Conservation (phyloP, 2,329 filamentous ascomycete species). For the Trichoderma koningiopsis region DNA sequence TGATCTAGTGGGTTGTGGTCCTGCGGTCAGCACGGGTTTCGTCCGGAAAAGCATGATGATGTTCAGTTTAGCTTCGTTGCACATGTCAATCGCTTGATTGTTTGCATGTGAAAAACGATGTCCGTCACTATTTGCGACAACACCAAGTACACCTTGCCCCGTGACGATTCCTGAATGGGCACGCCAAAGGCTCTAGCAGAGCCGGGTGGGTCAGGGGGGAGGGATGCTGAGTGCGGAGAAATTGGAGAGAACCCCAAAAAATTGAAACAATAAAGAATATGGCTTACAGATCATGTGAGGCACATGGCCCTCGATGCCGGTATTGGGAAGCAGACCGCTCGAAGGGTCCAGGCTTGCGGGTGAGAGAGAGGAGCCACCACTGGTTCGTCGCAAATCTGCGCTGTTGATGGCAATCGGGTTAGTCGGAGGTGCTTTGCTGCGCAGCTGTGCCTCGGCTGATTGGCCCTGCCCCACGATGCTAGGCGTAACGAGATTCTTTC, state of each 20-base stretch:
- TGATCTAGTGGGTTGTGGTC: conserved; percentile 39
- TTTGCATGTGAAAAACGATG: conserved; percentile 28
- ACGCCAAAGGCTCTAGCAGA: conserved; percentile 6
- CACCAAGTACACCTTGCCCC: neutral
- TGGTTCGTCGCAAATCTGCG: conserved; percentile 44
- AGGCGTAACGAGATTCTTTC: conserved; percentile 48
- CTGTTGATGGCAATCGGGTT: conserved; percentile 36
- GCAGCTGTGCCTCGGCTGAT: conserved; percentile 50
- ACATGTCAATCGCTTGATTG: conserved; percentile 6
- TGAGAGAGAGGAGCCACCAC: conserved; percentile 40
- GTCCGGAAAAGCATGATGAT: neutral
- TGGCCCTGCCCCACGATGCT: conserved; percentile 40
- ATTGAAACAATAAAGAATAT: conserved; percentile 23
- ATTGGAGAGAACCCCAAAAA: conserved; percentile 27
- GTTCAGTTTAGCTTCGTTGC: conserved; percentile 8
- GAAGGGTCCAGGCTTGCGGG: conserved; percentile 36
- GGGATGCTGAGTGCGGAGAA: conserved; percentile 34
- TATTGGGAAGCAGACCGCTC: conserved; percentile 31
- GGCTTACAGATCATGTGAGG: conserved; percentile 54
- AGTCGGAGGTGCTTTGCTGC: conserved; percentile 43
- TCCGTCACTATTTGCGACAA: neutral
- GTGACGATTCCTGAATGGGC: conserved; percentile 20
- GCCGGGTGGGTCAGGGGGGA: conserved; percentile 16
- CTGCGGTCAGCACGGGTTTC: conserved; percentile 37
- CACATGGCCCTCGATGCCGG: conserved; percentile 46